These are phyloP conservation scores for Picea sitchensis DNA, from an alignment of 75 land plant genomes.

Conservation along the genomic window DNA sequence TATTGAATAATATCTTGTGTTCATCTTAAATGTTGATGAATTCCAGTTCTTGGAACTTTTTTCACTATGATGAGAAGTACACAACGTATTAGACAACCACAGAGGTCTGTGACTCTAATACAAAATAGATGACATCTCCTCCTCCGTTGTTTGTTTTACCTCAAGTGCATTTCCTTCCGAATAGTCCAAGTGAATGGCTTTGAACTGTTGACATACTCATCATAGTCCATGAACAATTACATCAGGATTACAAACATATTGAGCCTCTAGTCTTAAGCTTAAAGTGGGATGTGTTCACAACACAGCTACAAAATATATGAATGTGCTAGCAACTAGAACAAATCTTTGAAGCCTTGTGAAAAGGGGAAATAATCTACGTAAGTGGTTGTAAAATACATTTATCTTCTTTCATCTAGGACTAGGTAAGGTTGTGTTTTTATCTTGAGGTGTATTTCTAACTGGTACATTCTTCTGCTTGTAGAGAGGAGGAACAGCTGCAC, in stretches of 20 bases:
- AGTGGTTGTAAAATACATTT: neutral
- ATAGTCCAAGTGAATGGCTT: neutral
- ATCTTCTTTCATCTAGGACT: neutral
- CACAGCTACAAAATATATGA: neutral
- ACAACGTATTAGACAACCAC: neutral
- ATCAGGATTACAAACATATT: neutral
- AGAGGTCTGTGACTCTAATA: too few species aligned
- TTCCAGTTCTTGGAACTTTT: neutral
- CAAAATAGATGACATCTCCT: neutral
- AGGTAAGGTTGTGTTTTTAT: neutral
- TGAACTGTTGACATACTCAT: neutral
- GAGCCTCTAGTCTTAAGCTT: too few species aligned
- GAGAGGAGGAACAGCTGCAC: slow-evolving; percentile 76
- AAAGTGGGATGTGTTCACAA: neutral
- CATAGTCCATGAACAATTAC: neutral
- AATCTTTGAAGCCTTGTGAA: neutral
- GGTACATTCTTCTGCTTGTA: slow-evolving; percentile 28
- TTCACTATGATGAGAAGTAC: neutral
- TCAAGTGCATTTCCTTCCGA: neutral
- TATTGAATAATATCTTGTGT: too few species aligned
- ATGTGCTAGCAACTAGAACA: neutral
- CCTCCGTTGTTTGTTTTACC: neutral
- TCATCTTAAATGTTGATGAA: neutral
- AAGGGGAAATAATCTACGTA: neutral
- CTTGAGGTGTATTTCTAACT: neutral